phyloP scores from a whole-genome alignment of 495 filamentous ascomycete genomes.

The Rusavskia elegans region DNA sequence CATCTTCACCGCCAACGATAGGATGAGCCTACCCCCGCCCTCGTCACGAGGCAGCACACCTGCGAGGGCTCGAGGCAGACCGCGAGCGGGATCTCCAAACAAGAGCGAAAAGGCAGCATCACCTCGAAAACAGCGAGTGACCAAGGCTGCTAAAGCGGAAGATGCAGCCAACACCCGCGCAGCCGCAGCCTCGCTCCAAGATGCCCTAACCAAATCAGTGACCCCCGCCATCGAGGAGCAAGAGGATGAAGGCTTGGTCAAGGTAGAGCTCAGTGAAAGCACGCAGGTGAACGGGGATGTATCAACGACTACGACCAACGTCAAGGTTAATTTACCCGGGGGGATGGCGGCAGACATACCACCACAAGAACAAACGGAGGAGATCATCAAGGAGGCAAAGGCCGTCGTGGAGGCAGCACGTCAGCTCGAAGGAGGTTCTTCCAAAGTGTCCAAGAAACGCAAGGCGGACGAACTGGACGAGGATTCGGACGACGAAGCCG shows the following conservation, averaged over 20 bases:
- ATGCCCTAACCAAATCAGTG: slow-evolving; percentile 24
- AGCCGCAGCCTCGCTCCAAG: slow-evolving; percentile 33
- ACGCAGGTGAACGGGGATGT: slow-evolving; percentile 38
- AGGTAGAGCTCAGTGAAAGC: slow-evolving; percentile 48
- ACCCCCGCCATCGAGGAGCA: slow-evolving; percentile 15
- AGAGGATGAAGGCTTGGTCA: slow-evolving; percentile 37
- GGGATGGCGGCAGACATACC: slow-evolving; percentile 46
- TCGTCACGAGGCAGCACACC: slow-evolving; percentile 8
- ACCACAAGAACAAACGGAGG: slow-evolving; percentile 53
- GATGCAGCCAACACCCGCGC: slow-evolving; percentile 29
- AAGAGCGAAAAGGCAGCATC: slow-evolving; percentile 34
- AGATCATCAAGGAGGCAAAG: slow-evolving; percentile 74
- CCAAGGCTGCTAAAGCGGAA: slow-evolving; percentile 38
- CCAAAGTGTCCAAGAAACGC: slow-evolving; percentile 46
- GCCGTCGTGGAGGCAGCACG: slow-evolving; percentile 76
- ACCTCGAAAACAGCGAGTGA: slow-evolving; percentile 58
- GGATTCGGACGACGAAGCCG: slow-evolving; percentile 36
- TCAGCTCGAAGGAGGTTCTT: slow-evolving; percentile 29
- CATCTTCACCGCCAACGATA: slow-evolving; percentile 22
- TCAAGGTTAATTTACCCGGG: slow-evolving; percentile 63
- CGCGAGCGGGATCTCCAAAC: slow-evolving; percentile 43
- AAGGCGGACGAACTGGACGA: slow-evolving; percentile 61
- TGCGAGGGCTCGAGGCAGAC: slow-evolving; percentile 29
- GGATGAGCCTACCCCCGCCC: slow-evolving; percentile 17
- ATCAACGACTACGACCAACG: slow-evolving; percentile 56